A percentile compares a stretch with the other conserved stretches of the same genome.
Conservation (phyloP, 2,329 filamentous ascomycete species). For the Trichoderma sp. region DNA sequence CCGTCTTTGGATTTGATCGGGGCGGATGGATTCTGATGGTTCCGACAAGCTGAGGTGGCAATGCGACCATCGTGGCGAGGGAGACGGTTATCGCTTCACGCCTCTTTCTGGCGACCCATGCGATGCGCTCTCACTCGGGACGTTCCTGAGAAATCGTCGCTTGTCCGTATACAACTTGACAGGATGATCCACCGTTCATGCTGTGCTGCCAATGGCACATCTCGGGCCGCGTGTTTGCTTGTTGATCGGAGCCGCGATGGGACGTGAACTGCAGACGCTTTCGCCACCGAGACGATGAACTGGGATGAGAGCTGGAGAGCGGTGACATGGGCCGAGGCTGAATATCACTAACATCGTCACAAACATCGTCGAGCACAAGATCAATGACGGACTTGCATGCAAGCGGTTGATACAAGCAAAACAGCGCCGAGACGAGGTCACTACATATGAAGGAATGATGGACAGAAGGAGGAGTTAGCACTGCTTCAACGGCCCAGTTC, state of each 20-base stretch:
- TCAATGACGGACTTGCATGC: neutral
- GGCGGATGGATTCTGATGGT: neutral
- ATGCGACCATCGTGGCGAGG: conserved; percentile 12
- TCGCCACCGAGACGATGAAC: conserved; percentile 11
- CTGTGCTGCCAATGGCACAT: neutral
- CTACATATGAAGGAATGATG: neutral
- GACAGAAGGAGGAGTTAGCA: neutral
- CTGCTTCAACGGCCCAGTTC: neutral
- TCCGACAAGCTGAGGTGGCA: conserved; percentile 9
- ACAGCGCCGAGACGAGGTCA: neutral
- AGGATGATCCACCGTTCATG: neutral
- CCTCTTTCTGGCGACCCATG: neutral
- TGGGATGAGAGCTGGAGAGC: neutral
- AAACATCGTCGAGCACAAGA: neutral
- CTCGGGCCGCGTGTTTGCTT: neutral
- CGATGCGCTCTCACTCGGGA: neutral
- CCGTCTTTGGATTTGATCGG: neutral
- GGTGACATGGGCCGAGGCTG: conserved; percentile 2
- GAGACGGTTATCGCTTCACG: neutral
- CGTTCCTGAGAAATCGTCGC: neutral
- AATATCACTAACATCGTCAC: neutral
- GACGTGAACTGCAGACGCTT: conserved; percentile 8
- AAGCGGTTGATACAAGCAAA: neutral
- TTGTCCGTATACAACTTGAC: neutral
- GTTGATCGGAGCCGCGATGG: conserved; percentile 16